Percentiles rank a stretch among this genome's conserved stretches.
These are phyloP conservation scores for Fusarium globosum DNA, from an alignment of 2,329 filamentous ascomycete genomes.

Conservation along the genomic window DNA sequence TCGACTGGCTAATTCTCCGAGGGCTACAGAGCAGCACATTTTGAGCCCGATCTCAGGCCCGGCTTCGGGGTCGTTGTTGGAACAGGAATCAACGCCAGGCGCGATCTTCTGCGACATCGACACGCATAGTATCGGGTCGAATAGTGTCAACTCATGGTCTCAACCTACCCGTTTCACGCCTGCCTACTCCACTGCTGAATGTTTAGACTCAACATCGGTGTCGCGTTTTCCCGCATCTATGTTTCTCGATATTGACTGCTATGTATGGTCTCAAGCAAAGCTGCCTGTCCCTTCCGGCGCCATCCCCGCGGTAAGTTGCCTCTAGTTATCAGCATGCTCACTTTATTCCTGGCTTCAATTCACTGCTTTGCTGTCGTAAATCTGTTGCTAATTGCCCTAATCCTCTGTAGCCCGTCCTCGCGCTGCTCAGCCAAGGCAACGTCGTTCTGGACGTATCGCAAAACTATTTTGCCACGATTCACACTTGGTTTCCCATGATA, in stretches of 20 bases:
- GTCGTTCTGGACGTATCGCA: not conserved
- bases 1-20: not conserved
- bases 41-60: not conserved
- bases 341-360: not conserved
- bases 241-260: not conserved
- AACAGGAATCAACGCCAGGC: not conserved
- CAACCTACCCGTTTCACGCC: not conserved
- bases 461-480: not conserved
- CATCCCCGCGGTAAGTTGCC: not conserved
- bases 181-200: not conserved
- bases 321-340: accelerated
- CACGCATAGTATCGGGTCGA: not conserved
- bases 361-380: accelerated
- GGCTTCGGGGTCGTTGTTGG: not conserved
- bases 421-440: not conserved
- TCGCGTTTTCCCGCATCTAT: not conserved
- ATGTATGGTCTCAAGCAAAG: not conserved
- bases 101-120: not conserved
- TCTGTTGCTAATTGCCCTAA: not conserved
- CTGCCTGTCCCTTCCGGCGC: not conserved
- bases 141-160: not conserved
- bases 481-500: not conserved
- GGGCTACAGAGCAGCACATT: accelerated
- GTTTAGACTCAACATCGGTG: accelerated
- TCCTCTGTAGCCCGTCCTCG: not conserved